Evolutionary conservation across 805 yeast genomes (phyloP).

Genomic region (Candida khao-thaluensis): DNA sequence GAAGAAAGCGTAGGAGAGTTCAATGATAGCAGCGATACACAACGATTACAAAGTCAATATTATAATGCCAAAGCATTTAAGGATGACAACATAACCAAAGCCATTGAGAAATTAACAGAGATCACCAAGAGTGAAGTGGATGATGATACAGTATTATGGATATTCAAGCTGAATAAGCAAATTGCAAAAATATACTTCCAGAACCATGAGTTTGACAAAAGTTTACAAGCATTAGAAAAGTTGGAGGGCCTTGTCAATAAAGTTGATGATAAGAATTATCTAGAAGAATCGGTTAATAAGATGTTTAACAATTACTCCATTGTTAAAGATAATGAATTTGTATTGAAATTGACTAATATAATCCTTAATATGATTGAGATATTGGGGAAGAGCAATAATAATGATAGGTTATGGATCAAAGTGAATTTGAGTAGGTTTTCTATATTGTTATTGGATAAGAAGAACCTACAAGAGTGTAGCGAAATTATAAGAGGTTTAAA

Average conservation of each 20-base stretch:
- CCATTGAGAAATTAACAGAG: conserved; percentile 23
- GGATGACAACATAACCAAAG: conserved; percentile 29
- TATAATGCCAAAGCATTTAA: conserved; percentile 40
- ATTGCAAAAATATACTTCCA: conserved; percentile 35
- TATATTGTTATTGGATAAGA: conserved; percentile 30
- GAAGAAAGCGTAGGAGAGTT: conserved; percentile 18
- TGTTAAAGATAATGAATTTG: conserved; percentile 27
- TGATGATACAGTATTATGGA: conserved; percentile 28
- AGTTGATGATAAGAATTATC: conserved; percentile 32
- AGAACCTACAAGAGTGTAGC: conserved; percentile 32
- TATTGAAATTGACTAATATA: conserved; percentile 29
- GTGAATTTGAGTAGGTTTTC: conserved; percentile 47
- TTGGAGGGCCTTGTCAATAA: conserved; percentile 24
- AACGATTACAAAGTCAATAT: conserved; percentile 30
- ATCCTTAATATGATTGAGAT: conserved; percentile 24
- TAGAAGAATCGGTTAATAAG: conserved; percentile 39
- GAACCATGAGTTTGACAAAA: conserved; percentile 21
- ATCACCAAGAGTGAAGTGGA: conserved; percentile 15
- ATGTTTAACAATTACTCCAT: conserved; percentile 34
- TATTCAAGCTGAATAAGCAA: conserved; percentile 42
- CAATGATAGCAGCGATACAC: conserved; percentile 15
- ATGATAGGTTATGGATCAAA: conserved; percentile 48
- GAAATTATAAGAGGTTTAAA: conserved; percentile 38
- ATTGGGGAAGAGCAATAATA: conserved; percentile 19
- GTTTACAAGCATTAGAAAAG: conserved; percentile 19